Base-by-base conservation (phyloP, 768 basidiomycete species). In the Royoungia palumana region DNA sequence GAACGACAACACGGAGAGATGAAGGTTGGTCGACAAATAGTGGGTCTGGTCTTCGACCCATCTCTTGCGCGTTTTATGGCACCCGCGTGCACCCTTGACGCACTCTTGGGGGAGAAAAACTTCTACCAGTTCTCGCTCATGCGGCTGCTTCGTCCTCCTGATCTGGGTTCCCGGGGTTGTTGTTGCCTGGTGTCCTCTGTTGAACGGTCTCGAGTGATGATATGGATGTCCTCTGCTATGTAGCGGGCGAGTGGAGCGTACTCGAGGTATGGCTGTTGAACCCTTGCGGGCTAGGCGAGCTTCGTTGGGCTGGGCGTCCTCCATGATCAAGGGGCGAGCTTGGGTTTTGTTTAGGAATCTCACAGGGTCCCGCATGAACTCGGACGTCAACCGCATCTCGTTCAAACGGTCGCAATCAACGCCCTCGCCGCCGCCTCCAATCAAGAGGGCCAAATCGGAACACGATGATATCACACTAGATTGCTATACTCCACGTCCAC, bases 251-350 rank as follows among this genome's bases (percentile, higher is more conserved):
- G 46, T 35, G 5, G 40, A 17, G 21, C 55, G 51, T 20, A 73
- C 63, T 14, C 47, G 55, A 5, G 71, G 72, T 4, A 73, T 46
- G 14, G 32, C 19, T 0, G 60, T 37, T 7, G 44, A 57, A 0
- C 72, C 70, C 46, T 72, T 73, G 35, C 68, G 65, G 22, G 62
- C 46, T 45, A 66, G 57, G 39, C 70, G 70, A 6, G 62, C 49
- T 51, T 73, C 71, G 51, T 74, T 73, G 17, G 70, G 71, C 43
- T 75, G 73, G 2, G 52, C 50, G 51, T 74, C 73, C 50, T 75
- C 73, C 62, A 63, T 59, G 35, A 13, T 21, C 38, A 32, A 40
- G 35, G 5, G 39, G 28, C 17, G 16, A 49, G 35, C 57, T 63
- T 61, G 46, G 54, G 46, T 12, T 41, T n/a, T 68, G 45, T 68